Evolutionary conservation across 164 flowering plant genomes (phyloP), one percentile per base, ranked within the genome.

Genomic region (Annona cherimola): DNA sequence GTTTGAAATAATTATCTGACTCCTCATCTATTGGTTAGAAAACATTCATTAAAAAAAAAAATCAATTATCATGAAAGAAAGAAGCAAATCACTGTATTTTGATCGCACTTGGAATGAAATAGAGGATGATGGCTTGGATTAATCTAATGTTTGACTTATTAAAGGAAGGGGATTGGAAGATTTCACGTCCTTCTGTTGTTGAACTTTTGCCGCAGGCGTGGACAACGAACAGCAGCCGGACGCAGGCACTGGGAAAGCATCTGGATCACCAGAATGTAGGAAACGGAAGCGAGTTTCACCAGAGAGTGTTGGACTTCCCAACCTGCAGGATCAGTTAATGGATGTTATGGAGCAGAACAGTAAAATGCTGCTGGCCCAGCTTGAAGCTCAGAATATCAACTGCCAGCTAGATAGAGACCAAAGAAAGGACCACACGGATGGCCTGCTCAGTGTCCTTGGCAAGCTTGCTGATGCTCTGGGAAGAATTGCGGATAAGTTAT

Each of bases 391-490:
- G 68, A 90, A 90, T 78, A 70, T 65, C 50, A 86, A 87, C 71
- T 77, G 70, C 61, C 79, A 83, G 67, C 46, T 86, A 78, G 97
- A 89, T 67, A 82, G 91, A 67, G 91, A 90, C 70, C 97, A 87
- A 73, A 68, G 92, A 74, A 89, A 85, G 63, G 87, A 86, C 64
- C 86, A 87, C 19, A 77, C 80, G 1, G 77, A 79, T 71, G 81
- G 83, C 81, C 76, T 91, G 67, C 79, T 90, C 66, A 81, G 82
- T 40, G 97, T 89, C 46, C 89, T 93, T 46, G 76, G 81, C 73
- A 91, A 89, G 81, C 86, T 93, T 14, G 97, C 98, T 0, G 97
- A 91, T 80, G 89, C 97, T 45, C 73, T 93, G 3, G 90, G 86
- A 45, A 86, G 80, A 75, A 91, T 93, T 60, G 97, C 96, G 0